Evolutionary conservation across 352 stramenopile species (phyloP), one percentile per base, ranked within the genome.

Genomic region (Thalassiosira livingstoniorum): DNA sequence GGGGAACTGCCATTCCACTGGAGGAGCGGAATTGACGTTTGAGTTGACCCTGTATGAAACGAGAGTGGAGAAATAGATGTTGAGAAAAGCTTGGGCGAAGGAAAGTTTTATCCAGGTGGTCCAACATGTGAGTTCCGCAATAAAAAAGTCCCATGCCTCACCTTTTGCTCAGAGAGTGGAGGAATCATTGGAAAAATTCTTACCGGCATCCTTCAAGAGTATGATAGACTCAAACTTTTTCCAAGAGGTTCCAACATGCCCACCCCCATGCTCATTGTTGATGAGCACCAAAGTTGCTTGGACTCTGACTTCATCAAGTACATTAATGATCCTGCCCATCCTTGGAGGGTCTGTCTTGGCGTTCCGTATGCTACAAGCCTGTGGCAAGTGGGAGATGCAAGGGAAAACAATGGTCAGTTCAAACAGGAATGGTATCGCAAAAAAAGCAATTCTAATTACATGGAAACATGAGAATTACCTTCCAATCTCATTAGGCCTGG

Each of bases 391-490:
- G 54, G 31, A 4, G 23, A 13, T 7, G 27, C 55, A 18, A 25
- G 13, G 39, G 42, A 78, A 71, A 58, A 78, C 21, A 78, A 78
- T 63, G 69, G 69, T 29, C 42, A n/a, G n/a, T 55, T 71, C 31
- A 78, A 78, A 35, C 15, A 21, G 37, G 69, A 68, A 55, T 66
- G 29, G 31, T 63, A 78, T n/a, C 2, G 60, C 32, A 47, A 21
- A 25, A 78, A 78, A 57, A 32, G 29, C 23, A 29, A 63, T 5
- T n/a, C 27, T 78, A n/a, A 18, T 68, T 29, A 15, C 35, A 29
- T 71, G 45, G 10, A 78, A 69, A 42, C n/a, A 39, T 51, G 21
- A 61, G 15, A 27, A 35, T 7, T 32, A 37, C 4, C 10, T 53
- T n/a, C 18, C 21, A 23, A 25, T 13, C 31, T 31, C 34, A 60